Percentiles rank a stretch among this genome's conserved stretches.
These are phyloP conservation scores for Rhododendron williamsianum DNA, from an alignment of 148 eudicot genomes.

Conservation along the genomic window DNA sequence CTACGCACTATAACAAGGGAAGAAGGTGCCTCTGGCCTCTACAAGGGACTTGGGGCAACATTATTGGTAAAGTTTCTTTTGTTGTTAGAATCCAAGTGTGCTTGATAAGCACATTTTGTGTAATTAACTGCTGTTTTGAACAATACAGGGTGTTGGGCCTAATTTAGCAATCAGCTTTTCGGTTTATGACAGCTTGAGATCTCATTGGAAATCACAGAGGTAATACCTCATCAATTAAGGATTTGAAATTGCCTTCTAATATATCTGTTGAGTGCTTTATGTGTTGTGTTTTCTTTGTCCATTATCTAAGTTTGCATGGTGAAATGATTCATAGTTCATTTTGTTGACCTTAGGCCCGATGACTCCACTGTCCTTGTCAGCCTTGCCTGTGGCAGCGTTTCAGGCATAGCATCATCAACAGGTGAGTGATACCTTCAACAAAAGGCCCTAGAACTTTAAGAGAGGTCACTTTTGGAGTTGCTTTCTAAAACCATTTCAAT, in stretches of 20 bases:
- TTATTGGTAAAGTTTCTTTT: conserved; percentile 51
- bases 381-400: conserved; percentile 95
- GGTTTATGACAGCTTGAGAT: conserved; percentile 79
- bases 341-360: conserved; percentile 48
- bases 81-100: not conserved
- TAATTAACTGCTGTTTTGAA: conserved; percentile 1
- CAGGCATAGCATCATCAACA: conserved; percentile 93
- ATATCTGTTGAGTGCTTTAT: not conserved
- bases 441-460: not conserved
- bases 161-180: conserved; percentile 94
- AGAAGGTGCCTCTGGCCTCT: conserved; percentile 74
- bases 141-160: conserved; percentile 88
- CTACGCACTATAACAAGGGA: conserved; percentile 68
- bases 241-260: not conserved
- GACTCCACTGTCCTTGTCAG: conserved; percentile 75
- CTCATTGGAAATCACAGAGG: conserved; percentile 73
- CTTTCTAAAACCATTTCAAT: conserved; percentile 2
- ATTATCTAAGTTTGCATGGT: not conserved
- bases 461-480: not conserved
- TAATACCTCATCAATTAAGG: conserved; percentile 13
- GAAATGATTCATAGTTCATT: not conserved
- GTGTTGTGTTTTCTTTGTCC: not conserved
- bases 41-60: conserved; percentile 94
- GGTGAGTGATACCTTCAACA: conserved; percentile 47
- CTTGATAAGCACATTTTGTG: not conserved